Conservation (phyloP, 2,329 filamentous ascomycete genomes). For the Botrytis fabae region DNA sequence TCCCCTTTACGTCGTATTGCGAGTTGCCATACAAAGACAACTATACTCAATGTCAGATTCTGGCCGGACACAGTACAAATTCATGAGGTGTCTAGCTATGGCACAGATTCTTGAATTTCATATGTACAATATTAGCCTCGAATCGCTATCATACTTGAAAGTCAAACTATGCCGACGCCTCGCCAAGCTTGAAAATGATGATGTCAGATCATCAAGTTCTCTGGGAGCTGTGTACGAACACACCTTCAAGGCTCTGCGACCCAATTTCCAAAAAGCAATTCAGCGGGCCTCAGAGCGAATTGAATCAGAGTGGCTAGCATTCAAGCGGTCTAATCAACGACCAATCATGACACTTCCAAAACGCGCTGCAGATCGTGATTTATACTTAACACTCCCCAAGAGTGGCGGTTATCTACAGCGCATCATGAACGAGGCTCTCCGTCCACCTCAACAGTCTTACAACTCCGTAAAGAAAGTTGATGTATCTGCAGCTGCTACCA, state of each 20-base stretch:
- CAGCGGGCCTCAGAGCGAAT: neutral
- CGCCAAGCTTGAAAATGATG: constrained; percentile 55
- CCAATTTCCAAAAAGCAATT: constrained; percentile 39
- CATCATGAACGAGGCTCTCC: constrained; percentile 7
- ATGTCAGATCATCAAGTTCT: constrained; percentile 22
- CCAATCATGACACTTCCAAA: constrained; percentile 46
- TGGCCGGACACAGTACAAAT: constrained; percentile 57
- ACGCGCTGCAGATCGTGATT: constrained; percentile 40
- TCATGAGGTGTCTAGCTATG: constrained; percentile 52
- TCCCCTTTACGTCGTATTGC: constrained; percentile 61
- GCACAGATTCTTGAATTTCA: constrained; percentile 48
- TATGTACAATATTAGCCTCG: constrained; percentile 36
- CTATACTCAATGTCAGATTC: constrained; percentile 45
- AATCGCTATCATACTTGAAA: constrained; percentile 46
- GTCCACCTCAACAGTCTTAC: neutral
- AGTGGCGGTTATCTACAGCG: constrained; percentile 43
- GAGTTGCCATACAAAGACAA: constrained; percentile 56
- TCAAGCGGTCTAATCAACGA: constrained; percentile 44
- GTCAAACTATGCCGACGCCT: constrained; percentile 58
- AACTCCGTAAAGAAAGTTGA: neutral
- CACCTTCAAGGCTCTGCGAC: constrained; percentile 38
- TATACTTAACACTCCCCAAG: constrained; percentile 45
- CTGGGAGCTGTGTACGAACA: constrained; percentile 32
- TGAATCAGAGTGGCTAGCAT: constrained; percentile 42
- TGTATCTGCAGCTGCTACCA: constrained; percentile 14